phyloP scores from a whole-genome alignment of 2,329 filamentous ascomycete species.

The Sclerotinia borealis region DNA sequence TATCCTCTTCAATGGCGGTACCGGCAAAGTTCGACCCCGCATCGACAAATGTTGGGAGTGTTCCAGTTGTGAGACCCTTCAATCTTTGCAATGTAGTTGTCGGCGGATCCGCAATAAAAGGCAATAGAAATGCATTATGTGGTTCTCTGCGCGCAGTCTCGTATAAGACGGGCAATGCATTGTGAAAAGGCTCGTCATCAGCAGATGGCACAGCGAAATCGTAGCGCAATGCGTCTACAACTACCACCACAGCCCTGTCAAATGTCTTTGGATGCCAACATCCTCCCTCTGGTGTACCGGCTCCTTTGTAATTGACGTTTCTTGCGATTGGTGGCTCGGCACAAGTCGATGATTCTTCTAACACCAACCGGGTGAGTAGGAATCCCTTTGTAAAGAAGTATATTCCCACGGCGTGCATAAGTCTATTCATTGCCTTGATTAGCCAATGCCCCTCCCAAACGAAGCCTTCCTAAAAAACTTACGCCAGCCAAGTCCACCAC shows the following conservation, averaged over 20 bases:
- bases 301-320: slow-evolving; percentile 21
- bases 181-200: slow-evolving; percentile 60
- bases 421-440: slow-evolving; percentile 21
- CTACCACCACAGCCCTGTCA: slow-evolving; percentile 80
- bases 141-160: slow-evolving; percentile 71
- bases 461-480: slow-evolving; percentile 16
- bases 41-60: slow-evolving; percentile 89
- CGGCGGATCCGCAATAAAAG: slow-evolving; percentile 95
- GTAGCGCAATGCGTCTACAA: slow-evolving; percentile 92
- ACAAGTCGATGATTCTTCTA: slow-evolving; percentile 71
- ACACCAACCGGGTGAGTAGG: slow-evolving; percentile 76
- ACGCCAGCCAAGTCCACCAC: slow-evolving; percentile 32
- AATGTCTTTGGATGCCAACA: slow-evolving; percentile 98
- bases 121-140: slow-evolving; percentile 78
- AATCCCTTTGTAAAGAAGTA: slow-evolving; percentile 94
- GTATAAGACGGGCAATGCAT: slow-evolving; percentile 81
- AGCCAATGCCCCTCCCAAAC: slow-evolving; percentile 10
- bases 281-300: slow-evolving; percentile 51
- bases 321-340: slow-evolving; percentile 57
- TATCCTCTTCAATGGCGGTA: slow-evolving; percentile 92
- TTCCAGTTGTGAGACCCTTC: slow-evolving; percentile 92
- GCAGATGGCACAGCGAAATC: slow-evolving; percentile 84
- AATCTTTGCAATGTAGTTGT: slow-evolving; percentile 88
- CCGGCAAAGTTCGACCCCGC: slow-evolving; percentile 93
- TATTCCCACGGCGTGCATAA: slow-evolving; percentile 72